phyloP scores from a whole-genome alignment of 805 yeast species.

The Saccharomycopsis sp. region DNA sequence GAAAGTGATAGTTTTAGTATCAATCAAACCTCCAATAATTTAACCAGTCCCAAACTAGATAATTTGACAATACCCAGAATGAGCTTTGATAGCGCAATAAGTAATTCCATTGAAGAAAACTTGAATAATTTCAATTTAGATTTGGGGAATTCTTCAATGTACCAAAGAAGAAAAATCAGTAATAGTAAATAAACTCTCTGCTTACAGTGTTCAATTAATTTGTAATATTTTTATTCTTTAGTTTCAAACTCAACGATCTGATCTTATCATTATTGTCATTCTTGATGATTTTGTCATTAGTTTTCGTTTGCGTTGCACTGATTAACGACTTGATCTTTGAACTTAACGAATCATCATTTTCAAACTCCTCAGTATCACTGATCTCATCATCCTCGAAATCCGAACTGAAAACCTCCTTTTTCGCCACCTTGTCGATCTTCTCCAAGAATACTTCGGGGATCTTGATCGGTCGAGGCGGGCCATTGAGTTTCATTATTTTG shows the following conservation, averaged over 20 bases:
- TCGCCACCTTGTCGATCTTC: background rate
- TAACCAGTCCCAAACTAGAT: background rate
- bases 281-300: background rate
- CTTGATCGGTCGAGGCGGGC: slow-evolving; percentile 17
- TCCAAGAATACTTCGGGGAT: slow-evolving; percentile 8
- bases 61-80: background rate
- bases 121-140: slow-evolving; percentile 13
- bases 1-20: slow-evolving; percentile 1
- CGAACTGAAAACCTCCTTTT: background rate
- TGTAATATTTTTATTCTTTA: background rate
- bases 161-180: slow-evolving; percentile 12
- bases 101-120: background rate
- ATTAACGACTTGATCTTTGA: background rate
- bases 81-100: background rate
- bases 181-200: background rate
- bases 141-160: slow-evolving; percentile 14
- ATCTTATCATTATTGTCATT: background rate
- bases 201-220: background rate
- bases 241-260: background rate
- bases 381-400: background rate
- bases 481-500: slow-evolving; percentile 15
- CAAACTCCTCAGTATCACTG: background rate
- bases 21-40: too few relatives aligned
- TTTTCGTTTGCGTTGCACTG: background rate
- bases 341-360: background rate